A percentile compares a stretch with the other conserved stretches of the same genome.
Evolutionary conservation across 306 rosid genomes (phyloP).

Genomic region (Casuarina cunninghamiana): DNA sequence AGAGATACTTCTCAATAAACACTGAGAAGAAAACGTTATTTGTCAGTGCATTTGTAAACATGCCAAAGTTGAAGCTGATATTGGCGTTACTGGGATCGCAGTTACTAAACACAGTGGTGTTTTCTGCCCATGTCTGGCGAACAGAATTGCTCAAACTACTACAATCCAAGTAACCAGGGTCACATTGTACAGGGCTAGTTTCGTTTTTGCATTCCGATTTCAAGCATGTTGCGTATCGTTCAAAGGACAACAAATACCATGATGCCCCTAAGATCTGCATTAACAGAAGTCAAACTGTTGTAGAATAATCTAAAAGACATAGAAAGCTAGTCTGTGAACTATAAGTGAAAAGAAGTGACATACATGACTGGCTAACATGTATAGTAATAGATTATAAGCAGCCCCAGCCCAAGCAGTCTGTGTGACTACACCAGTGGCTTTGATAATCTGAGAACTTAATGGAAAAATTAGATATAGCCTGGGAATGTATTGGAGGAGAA

Average conservation of each 20-base stretch:
- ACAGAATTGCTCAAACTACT: constrained; percentile 19
- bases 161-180: constrained; percentile 43
- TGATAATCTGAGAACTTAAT: constrained; percentile 80
- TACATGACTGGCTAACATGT: constrained; percentile 97
- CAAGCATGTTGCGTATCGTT: constrained; percentile 81
- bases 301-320: constrained; percentile 1
- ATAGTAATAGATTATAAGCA: constrained; percentile 87
- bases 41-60: constrained; percentile 56
- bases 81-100: constrained; percentile 54
- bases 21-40: constrained; percentile 50
- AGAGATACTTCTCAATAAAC: constrained; percentile 75
- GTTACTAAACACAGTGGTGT: constrained; percentile 58
- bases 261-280: constrained; percentile 82
- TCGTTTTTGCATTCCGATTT: constrained; percentile 70
- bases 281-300: constrained; percentile 20
- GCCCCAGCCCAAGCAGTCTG: constrained; percentile 99
- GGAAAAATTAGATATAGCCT: constrained; percentile 86
- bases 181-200: constrained; percentile 47
- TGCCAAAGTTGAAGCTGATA: constrained; percentile 58
- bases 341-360: constrained; percentile 18
- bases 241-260: constrained; percentile 83
- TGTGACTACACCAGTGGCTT: constrained; percentile 84
- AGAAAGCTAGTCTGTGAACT: background rate
- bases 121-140: constrained; percentile 62
- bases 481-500: constrained; percentile 29